These are phyloP conservation scores for Beauveria sp. DNA, from an alignment of 2,329 filamentous ascomycete genomes.

Conservation along the genomic window DNA sequence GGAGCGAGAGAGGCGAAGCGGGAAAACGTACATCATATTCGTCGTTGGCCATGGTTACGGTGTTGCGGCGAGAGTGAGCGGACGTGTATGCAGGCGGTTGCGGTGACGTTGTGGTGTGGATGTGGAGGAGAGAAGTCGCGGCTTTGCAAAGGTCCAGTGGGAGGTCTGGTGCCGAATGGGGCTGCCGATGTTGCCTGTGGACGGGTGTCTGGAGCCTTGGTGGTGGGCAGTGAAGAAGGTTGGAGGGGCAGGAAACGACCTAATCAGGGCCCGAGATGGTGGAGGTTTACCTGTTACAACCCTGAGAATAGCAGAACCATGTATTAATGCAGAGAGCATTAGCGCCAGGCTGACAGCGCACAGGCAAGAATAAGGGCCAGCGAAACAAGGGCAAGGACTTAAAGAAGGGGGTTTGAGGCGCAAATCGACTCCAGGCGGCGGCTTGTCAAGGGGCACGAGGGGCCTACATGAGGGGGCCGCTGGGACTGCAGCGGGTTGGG, in stretches of 20 bases:
- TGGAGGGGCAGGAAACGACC: constrained; percentile 2
- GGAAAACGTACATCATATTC: constrained; percentile 86
- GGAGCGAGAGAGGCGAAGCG: constrained; percentile 17
- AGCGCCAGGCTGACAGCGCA: too few relatives aligned
- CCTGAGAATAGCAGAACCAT: background rate
- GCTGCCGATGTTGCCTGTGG: background rate
- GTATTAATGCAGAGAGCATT: too few relatives aligned
- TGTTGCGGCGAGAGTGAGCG: background rate
- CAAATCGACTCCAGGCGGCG: too few relatives aligned
- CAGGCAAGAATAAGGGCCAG: too few relatives aligned
- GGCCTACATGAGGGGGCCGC: too few relatives aligned
- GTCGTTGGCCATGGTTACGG: constrained; percentile 88
- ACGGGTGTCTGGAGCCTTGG: background rate
- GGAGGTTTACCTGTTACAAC: background rate
- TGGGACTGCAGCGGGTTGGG: too few relatives aligned
- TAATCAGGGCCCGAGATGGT: background rate
- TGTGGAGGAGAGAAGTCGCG: constrained; percentile 12
- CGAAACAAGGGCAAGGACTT: too few relatives aligned
- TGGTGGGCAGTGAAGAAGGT: background rate
- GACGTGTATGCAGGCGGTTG: constrained; percentile 6
- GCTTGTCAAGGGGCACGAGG: too few relatives aligned
- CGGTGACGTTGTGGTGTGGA: constrained; percentile 9
- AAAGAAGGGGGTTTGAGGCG: too few relatives aligned
- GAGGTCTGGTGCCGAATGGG: constrained; percentile 7
- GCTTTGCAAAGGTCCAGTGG: constrained; percentile 2